Evolutionary conservation across 2,329 filamentous ascomycete genomes (phyloP).

Genomic region (Alternaria metachromatica): DNA sequence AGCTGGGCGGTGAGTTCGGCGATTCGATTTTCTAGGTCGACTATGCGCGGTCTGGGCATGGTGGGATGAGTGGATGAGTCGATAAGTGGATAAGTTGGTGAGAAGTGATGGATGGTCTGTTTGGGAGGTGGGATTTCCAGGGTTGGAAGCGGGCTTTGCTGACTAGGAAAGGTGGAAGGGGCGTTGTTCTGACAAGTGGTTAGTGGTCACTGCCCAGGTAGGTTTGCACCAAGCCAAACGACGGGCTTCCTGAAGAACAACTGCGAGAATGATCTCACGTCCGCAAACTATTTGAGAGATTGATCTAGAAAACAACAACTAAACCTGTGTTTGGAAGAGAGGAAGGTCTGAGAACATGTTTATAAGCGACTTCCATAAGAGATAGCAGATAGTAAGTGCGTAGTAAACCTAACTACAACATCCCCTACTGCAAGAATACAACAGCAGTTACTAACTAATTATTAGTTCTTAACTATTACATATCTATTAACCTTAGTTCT

Average conservation of each 20-base stretch:
- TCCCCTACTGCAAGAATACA: neutral
- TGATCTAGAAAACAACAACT: neutral
- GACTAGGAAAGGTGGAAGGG: neutral
- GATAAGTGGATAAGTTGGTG: neutral
- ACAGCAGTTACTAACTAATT: neutral
- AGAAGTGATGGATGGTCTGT: neutral
- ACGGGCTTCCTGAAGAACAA: neutral
- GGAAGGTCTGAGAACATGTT: neutral
- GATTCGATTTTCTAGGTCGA: neutral
- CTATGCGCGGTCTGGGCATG: neutral
- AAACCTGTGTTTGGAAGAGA: neutral
- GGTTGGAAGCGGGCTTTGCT: neutral
- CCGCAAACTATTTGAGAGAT: neutral
- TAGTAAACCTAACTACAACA: neutral
- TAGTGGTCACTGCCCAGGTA: no score
- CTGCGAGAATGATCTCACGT: neutral
- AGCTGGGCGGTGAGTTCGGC: neutral
- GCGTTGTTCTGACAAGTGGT: neutral
- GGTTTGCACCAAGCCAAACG: neutral
- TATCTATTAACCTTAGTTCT: no score
- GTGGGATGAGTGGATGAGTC: neutral
- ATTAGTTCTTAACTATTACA: neutral
- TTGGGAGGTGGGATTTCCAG: neutral
- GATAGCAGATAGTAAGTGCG: neutral
- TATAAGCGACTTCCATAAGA: neutral